A percentile compares a stretch with the other conserved stretches of the same genome.
phyloP scores from a whole-genome alignment of 148 eudicot genomes.

The Pharnaceum exiguum region DNA sequence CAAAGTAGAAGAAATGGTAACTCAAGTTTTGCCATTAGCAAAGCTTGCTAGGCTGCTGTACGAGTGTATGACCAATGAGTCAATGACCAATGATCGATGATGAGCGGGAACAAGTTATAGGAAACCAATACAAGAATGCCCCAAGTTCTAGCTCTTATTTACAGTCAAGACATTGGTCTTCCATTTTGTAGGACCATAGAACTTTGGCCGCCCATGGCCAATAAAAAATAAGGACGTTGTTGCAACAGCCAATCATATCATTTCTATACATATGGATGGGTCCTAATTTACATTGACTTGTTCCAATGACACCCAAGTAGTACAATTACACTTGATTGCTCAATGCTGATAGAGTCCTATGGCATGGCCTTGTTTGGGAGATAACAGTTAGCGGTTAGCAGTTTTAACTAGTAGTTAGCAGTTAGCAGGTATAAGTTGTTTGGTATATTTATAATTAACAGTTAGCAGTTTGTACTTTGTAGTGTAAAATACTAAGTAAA shows the following conservation, averaged over 20 bases:
- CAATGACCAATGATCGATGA: too few species aligned
- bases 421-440: too few species aligned
- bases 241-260: constrained; percentile 11
- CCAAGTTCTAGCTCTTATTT: constrained; percentile 5
- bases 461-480: too few species aligned
- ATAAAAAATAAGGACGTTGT: constrained; percentile 10
- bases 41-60: neutral
- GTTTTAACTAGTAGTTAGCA: too few species aligned
- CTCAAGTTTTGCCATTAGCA: constrained; percentile 19
- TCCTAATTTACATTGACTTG: neutral
- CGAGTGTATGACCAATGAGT: too few species aligned
- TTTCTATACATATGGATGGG: constrained; percentile 5
- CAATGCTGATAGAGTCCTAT: too few species aligned
- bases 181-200: neutral
- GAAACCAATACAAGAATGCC: constrained; percentile 1
- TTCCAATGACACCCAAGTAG: neutral
- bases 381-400: too few species aligned
- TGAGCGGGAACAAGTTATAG: constrained; percentile 16
- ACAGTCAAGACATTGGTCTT: constrained; percentile 24
- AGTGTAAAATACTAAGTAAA: too few species aligned
- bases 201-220: neutral
- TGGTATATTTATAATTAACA: too few species aligned
- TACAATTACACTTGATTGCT: too few species aligned
- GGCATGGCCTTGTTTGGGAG: too few species aligned
- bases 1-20: constrained; percentile 10